Evolutionary conservation across 2,329 filamentous ascomycete genomes (phyloP).

Genomic region (Diaporthe sp.): DNA sequence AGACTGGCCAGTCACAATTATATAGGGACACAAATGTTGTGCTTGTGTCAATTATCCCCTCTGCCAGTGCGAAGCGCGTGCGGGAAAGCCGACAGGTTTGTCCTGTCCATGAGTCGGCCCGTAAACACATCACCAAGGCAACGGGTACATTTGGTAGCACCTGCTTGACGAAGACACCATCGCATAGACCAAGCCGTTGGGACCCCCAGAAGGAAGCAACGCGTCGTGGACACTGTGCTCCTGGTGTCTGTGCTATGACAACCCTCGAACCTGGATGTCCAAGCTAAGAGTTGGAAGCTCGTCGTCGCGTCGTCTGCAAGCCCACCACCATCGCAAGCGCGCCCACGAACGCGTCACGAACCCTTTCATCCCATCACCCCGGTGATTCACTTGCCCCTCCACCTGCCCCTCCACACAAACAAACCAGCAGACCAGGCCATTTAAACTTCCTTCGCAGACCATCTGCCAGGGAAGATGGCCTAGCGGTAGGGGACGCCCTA

Average conservation of each 20-base stretch:
- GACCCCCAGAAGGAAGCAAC: neutral
- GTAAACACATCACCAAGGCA: neutral
- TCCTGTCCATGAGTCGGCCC: neutral
- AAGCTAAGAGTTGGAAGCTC: neutral
- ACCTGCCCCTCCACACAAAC: neutral
- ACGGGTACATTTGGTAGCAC: neutral
- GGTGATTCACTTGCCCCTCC: neutral
- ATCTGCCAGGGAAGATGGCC: neutral
- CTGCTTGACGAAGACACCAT: neutral
- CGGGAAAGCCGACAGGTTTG: neutral
- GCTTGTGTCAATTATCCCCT: neutral
- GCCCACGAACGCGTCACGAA: neutral
- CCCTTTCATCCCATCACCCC: constrained; percentile 1
- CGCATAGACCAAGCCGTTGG: neutral
- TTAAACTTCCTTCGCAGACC: neutral
- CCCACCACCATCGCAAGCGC: neutral
- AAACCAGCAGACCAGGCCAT: neutral
- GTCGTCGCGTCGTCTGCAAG: neutral
- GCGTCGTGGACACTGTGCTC: neutral
- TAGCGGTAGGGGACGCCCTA: constrained; percentile 23
- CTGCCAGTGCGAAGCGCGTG: neutral
- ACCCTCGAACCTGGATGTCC: neutral
- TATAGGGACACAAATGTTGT: neutral
- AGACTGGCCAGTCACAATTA: no score
- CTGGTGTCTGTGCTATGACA: neutral